Conservation (phyloP, 2,329 filamentous ascomycete genomes). For the Sporothrix curviconia region DNA sequence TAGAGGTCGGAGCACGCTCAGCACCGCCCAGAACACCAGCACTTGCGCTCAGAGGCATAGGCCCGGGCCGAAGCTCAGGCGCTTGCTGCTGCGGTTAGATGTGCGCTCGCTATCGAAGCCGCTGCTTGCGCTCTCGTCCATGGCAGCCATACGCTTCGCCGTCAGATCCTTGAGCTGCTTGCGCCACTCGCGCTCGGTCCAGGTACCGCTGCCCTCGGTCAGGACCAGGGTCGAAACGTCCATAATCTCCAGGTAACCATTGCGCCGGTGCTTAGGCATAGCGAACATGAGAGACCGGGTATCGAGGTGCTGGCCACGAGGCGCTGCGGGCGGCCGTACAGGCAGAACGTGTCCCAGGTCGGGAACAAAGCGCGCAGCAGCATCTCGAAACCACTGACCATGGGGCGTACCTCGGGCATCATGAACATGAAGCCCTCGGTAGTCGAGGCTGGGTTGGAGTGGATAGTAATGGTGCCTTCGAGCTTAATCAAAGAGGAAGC, state of each 20-base stretch:
- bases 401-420: conserved; percentile 92
- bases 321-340: conserved; percentile 84
- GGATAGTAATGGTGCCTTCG: conserved; percentile 83
- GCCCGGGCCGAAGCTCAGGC: conserved; percentile 45
- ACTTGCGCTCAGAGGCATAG: conserved; percentile 19
- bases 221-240: conserved; percentile 78
- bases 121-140: conserved; percentile 41
- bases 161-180: conserved; percentile 84
- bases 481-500: conserved; percentile 91
- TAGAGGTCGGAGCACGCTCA: background rate
- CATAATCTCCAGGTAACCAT: conserved; percentile 83
- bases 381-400: conserved; percentile 90
- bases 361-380: conserved; percentile 90
- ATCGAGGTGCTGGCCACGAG: conserved; percentile 85
- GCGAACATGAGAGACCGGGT: conserved; percentile 93
- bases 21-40: conserved; percentile 14
- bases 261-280: conserved; percentile 81
- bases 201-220: conserved; percentile 65
- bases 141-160: conserved; percentile 64
- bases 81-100: conserved; percentile 52
- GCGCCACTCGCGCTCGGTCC: conserved; percentile 87
- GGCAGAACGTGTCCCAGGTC: conserved; percentile 82
- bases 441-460: conserved; percentile 67
- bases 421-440: conserved; percentile 95
- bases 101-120: conserved; percentile 40